These are phyloP conservation scores for Prunus dulcis DNA, from an alignment of 306 rosid genomes.

Conservation along the genomic window DNA sequence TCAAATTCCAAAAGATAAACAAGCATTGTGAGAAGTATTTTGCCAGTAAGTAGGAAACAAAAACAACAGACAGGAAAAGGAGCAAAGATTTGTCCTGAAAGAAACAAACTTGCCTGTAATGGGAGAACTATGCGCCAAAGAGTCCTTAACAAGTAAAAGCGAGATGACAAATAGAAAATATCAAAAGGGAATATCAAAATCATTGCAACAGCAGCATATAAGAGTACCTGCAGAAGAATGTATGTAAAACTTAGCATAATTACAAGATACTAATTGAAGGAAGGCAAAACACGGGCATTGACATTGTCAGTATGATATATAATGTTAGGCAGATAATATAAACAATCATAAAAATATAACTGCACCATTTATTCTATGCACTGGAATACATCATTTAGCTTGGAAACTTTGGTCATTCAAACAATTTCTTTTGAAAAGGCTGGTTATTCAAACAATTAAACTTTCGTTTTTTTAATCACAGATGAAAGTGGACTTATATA, in stretches of 20 bases:
- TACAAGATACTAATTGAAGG: conserved; percentile 23
- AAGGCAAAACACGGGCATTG: conserved; percentile 14
- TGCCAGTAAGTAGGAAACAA: background rate
- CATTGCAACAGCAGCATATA: conserved; percentile 76
- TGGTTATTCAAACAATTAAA: background rate
- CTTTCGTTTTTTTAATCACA: background rate
- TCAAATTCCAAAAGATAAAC: background rate
- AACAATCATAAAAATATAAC: background rate
- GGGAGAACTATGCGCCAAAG: conserved; percentile 90
- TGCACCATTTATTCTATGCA: background rate
- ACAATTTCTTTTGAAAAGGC: background rate
- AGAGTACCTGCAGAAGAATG: conserved; percentile 76
- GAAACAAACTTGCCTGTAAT: conserved; percentile 71
- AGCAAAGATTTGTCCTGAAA: background rate
- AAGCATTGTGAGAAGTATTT: background rate
- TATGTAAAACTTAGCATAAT: conserved; percentile 33
- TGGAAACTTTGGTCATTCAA: background rate
- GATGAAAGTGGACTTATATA: background rate
- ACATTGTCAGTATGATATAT: background rate
- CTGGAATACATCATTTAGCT: background rate
- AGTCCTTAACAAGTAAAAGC: conserved; percentile 87
- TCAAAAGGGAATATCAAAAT: conserved; percentile 90
- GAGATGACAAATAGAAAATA: conserved; percentile 83
- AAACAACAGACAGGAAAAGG: background rate
- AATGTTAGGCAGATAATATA: conserved; percentile 9